Conservation (phyloP, 345 rosid genomes). For the Aegle marmelos region DNA sequence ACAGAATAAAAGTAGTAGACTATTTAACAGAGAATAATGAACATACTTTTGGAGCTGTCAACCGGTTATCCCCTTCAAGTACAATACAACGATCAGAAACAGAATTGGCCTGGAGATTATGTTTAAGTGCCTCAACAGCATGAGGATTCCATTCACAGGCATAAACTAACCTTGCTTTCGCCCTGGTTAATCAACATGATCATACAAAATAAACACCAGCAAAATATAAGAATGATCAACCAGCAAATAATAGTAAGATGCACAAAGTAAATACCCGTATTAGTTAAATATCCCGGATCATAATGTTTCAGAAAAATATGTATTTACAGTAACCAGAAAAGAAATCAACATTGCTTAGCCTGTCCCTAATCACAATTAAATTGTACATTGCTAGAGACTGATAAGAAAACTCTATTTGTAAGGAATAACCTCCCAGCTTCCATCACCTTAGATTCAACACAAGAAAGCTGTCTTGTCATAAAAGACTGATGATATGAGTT, state of each 20-base stretch:
- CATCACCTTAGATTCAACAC: no score
- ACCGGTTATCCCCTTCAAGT: conserved; percentile 82
- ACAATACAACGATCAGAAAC: conserved; percentile 74
- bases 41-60: conserved; percentile 74
- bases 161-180: conserved; percentile 76
- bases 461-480: no score
- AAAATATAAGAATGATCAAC: not conserved
- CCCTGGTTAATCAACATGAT: conserved; percentile 45
- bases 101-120: conserved; percentile 62
- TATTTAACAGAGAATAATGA: conserved; percentile 4
- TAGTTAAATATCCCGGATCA: not conserved
- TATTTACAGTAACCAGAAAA: not conserved
- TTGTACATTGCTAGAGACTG: no score
- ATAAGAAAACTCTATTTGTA: no score
- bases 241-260: not conserved
- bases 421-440: no score
- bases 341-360: not conserved
- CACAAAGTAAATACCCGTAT: not conserved
- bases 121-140: conserved; percentile 79
- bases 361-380: no score
- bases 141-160: conserved; percentile 97
- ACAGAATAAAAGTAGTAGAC: not conserved
- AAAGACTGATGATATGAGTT: no score
- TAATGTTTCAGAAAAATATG: not conserved
- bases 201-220: not conserved